Percentiles rank a stretch among this genome's conserved stretches.
Conservation (phyloP, 306 rosid genomes). For the Leucaena leucocephala region DNA sequence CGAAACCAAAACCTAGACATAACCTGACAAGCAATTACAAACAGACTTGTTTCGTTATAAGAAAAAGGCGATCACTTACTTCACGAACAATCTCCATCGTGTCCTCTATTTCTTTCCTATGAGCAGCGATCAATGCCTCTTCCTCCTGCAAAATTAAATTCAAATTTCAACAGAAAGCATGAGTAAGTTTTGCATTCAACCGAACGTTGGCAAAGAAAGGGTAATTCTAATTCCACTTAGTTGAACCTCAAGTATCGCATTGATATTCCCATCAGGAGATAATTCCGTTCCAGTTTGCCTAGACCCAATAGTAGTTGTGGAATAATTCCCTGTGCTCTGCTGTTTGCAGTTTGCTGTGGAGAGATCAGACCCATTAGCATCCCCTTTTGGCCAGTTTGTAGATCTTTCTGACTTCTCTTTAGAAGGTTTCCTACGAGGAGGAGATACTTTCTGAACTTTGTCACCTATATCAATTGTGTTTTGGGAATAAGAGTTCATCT, state of each 20-base stretch:
- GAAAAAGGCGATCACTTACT: slow-evolving; percentile 55
- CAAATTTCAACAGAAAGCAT: slow-evolving; percentile 31
- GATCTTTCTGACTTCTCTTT: slow-evolving; percentile 79
- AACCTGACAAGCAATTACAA: neutral
- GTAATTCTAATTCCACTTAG: slow-evolving; percentile 28
- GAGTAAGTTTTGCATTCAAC: slow-evolving; percentile 19
- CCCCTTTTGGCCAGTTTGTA: slow-evolving; percentile 73
- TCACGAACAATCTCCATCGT: slow-evolving; percentile 99
- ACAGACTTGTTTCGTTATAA: neutral
- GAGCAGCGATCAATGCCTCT: slow-evolving; percentile 95
- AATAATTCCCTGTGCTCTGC: slow-evolving; percentile 49
- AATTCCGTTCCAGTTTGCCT: slow-evolving; percentile 62
- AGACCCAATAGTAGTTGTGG: slow-evolving; percentile 47
- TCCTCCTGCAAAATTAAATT: slow-evolving; percentile 72
- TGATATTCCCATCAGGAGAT: slow-evolving; percentile 67
- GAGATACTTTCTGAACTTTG: slow-evolving; percentile 83
- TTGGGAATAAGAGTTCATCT: slow-evolving; percentile 58
- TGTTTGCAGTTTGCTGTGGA: slow-evolving; percentile 60
- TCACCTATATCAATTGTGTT: slow-evolving; percentile 64
- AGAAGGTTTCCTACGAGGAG: slow-evolving; percentile 72
- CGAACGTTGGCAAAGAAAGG: neutral
- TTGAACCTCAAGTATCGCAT: slow-evolving; percentile 87
- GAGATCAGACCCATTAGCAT: slow-evolving; percentile 53
- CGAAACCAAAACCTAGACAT: slow-evolving; percentile 1
- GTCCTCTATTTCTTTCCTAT: slow-evolving; percentile 97